Percentiles rank a stretch among this genome's conserved stretches.
phyloP scores from a whole-genome alignment of 208 protist species.

The Trichomonas vaginalis region DNA sequence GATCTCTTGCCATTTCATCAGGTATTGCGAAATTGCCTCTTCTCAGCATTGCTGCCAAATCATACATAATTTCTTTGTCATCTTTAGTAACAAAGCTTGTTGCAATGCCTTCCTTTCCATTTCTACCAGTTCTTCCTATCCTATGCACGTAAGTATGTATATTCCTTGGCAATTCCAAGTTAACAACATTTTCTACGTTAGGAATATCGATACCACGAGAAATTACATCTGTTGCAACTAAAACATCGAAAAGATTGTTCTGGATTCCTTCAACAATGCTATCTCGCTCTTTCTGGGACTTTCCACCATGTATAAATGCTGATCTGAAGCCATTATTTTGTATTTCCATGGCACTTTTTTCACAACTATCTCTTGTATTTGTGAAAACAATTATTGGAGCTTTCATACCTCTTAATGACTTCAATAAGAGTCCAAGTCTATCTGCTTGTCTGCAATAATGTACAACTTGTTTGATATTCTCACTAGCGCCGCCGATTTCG shows the following conservation, averaged over 20 bases:
- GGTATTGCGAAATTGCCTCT: background rate
- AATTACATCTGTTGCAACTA: conserved; percentile 57
- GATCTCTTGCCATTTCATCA: background rate
- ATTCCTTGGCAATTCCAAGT: conserved; percentile 62
- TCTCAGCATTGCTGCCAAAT: background rate
- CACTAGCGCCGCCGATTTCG: background rate
- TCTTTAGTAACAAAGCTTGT: conserved; percentile 57
- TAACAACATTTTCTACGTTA: conserved; percentile 54
- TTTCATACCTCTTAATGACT: background rate
- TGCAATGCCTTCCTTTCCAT: conserved; percentile 51
- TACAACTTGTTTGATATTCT: background rate
- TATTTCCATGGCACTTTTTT: background rate
- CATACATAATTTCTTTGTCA: conserved; percentile 34
- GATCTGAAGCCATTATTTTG: background rate
- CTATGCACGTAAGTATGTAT: conserved; percentile 62
- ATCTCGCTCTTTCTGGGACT: background rate
- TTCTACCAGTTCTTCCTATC: conserved; percentile 47
- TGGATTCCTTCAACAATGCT: background rate
- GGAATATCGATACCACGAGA: conserved; percentile 64
- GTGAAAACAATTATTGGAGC: background rate
- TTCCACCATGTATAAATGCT: background rate
- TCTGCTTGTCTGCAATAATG: background rate
- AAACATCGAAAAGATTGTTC: background rate
- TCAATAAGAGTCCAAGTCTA: background rate
- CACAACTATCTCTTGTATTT: background rate